Conservation (phyloP, 257 asterid genomes). For the Craterostigma plantagineum region DNA sequence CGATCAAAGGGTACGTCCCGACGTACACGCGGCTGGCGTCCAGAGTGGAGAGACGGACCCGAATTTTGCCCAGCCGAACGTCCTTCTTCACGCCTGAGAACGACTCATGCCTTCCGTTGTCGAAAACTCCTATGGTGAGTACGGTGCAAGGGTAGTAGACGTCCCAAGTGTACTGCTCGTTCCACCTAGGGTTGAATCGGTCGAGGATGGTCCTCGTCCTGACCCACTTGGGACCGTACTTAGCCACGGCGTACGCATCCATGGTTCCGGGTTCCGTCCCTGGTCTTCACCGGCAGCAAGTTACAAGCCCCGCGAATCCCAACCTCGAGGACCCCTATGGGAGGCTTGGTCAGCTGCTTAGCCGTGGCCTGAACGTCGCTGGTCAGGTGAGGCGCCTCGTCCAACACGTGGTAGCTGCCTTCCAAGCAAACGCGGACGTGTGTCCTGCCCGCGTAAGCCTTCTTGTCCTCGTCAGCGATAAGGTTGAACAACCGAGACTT, state of each 20-base stretch:
- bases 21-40: slow-evolving; percentile 59
- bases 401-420: slow-evolving; percentile 93
- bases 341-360: slow-evolving; percentile 55
- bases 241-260: slow-evolving; percentile 75
- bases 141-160: slow-evolving; percentile 91
- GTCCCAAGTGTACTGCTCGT: slow-evolving; percentile 85
- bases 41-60: slow-evolving; percentile 67
- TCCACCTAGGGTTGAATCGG: slow-evolving; percentile 86
- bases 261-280: slow-evolving; percentile 75
- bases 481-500: slow-evolving; percentile 80
- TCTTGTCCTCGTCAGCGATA: slow-evolving; percentile 19
- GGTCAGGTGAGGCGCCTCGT: slow-evolving; percentile 85
- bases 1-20: slow-evolving; percentile 48
- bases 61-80: slow-evolving; percentile 58
- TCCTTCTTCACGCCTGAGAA: slow-evolving; percentile 33
- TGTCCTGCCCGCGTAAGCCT: slow-evolving; percentile 63
- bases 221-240: slow-evolving; percentile 87
- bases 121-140: slow-evolving; percentile 64
- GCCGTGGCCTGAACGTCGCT: slow-evolving; percentile 83
- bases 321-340: slow-evolving; percentile 63
- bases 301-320: slow-evolving; percentile 76
- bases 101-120: slow-evolving; percentile 59
- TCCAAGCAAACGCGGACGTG: slow-evolving; percentile 67
- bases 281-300: slow-evolving; percentile 66
- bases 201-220: slow-evolving; percentile 67